Conservation (phyloP, 1,139 yeast genomes). For the Yamadazyma siamensis region DNA sequence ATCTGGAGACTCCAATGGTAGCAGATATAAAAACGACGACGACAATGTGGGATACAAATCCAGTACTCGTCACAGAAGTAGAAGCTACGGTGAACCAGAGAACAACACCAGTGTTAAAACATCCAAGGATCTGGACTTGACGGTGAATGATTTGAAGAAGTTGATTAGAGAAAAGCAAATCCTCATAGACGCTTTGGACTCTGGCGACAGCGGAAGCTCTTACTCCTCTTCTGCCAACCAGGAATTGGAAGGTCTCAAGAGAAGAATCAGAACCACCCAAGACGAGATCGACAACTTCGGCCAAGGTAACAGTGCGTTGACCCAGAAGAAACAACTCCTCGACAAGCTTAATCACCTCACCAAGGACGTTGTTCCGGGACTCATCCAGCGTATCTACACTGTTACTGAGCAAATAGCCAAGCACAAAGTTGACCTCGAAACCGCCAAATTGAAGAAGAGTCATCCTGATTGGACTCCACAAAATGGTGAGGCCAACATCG, state of each 20-base stretch:
- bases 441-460: conserved; percentile 49
- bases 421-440: conserved; percentile 62
- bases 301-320: conserved; percentile 29
- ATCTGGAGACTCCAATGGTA: conserved; percentile 35
- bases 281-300: conserved; percentile 33
- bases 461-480: conserved; percentile 57
- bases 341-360: conserved; percentile 53
- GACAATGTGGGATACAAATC: conserved; percentile 62
- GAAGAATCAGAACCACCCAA: conserved; percentile 57
- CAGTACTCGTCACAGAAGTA: conserved; percentile 58
- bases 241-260: conserved; percentile 64
- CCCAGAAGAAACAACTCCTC: conserved; percentile 42
- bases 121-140: conserved; percentile 28
- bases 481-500: conserved; percentile 50
- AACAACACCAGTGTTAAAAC: conserved; percentile 17
- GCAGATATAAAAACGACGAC: conserved; percentile 70
- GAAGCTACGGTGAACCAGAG: conserved; percentile 17
- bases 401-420: conserved; percentile 69
- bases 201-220: conserved; percentile 47
- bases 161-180: conserved; percentile 67
- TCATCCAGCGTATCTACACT: conserved; percentile 58
- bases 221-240: conserved; percentile 24
- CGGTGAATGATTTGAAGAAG: conserved; percentile 56
- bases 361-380: conserved; percentile 61
- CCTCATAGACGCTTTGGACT: conserved; percentile 67